Conservation (phyloP, 2,329 filamentous ascomycete species). For the Fusarium duplospermum region DNA sequence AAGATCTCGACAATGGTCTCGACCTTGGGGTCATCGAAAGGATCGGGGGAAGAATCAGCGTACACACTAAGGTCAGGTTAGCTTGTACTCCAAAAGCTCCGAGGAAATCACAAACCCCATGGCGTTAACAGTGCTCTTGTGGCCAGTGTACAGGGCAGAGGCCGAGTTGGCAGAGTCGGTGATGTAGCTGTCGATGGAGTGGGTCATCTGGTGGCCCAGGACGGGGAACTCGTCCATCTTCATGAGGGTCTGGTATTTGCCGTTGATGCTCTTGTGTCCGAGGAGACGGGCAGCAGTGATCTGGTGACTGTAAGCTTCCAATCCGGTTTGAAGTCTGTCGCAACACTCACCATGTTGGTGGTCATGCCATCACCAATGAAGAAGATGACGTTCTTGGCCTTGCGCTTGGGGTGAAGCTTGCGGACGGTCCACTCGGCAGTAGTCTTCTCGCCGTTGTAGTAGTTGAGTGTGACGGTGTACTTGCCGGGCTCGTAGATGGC, state of each 20-base stretch:
- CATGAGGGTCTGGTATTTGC: slow-evolving; percentile 82
- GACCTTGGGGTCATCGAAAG: slow-evolving; percentile 87
- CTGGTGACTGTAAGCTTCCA: slow-evolving; percentile 39
- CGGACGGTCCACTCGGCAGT: slow-evolving; percentile 82
- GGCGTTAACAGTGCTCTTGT: slow-evolving; percentile 86
- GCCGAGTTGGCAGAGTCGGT: slow-evolving; percentile 90
- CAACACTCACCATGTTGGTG: slow-evolving; percentile 71
- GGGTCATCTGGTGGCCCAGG: slow-evolving; percentile 90
- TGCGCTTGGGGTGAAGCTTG: slow-evolving; percentile 74
- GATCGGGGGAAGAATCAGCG: slow-evolving; percentile 77
- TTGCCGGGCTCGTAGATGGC: slow-evolving; percentile 82
- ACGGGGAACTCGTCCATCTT: slow-evolving; percentile 86
- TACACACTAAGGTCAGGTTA: slow-evolving; percentile 65
- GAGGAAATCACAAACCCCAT: slow-evolving; percentile 64
- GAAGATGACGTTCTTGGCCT: slow-evolving; percentile 86
- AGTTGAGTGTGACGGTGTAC: slow-evolving; percentile 80
- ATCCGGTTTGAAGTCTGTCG: neutral
- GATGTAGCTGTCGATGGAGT: slow-evolving; percentile 86
- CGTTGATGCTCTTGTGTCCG: slow-evolving; percentile 85
- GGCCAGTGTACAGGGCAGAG: slow-evolving; percentile 82
- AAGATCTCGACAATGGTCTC: slow-evolving; percentile 86
- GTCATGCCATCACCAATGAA: slow-evolving; percentile 84
- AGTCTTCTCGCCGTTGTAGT: slow-evolving; percentile 79
- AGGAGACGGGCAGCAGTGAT: slow-evolving; percentile 84
- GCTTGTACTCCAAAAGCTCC: neutral